Conservation (phyloP, 257 asterid genomes). For the Solanum medicagineum region DNA sequence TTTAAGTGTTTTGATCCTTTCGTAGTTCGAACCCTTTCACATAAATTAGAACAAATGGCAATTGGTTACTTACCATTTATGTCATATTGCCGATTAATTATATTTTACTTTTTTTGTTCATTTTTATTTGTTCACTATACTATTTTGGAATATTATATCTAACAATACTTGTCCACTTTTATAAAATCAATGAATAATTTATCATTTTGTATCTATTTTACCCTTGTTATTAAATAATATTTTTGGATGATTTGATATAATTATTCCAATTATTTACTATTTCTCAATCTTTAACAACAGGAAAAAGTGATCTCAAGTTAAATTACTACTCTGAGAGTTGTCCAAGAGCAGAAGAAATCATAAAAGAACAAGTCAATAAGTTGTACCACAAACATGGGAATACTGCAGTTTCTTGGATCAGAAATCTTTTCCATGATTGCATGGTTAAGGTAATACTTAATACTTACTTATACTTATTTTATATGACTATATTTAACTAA, state of each 20-base stretch:
- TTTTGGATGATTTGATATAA: no score
- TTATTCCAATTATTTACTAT: no score
- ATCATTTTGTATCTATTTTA: no score
- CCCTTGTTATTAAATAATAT: no score
- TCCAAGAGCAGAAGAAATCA: constrained; percentile 59
- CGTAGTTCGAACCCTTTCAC: background rate
- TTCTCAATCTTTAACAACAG: background rate
- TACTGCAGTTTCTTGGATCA: constrained; percentile 73
- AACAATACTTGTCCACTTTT: no score
- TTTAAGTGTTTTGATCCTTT: background rate
- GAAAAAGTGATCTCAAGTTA: constrained; percentile 32
- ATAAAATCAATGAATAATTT: no score
- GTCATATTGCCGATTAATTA: background rate
- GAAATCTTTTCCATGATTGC: constrained; percentile 88
- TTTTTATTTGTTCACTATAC: no score
- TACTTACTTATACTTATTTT: background rate
- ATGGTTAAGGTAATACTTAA: constrained; percentile 35
- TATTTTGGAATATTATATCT: no score
- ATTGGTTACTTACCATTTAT: background rate
- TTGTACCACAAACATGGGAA: constrained; percentile 47
- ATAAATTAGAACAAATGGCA: no score
- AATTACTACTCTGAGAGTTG: constrained; percentile 62
- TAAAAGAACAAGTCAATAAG: constrained; percentile 45
- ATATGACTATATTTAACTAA: background rate
- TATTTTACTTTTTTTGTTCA: no score